A percentile compares a stretch with the other conserved stretches of the same genome.
Conservation (phyloP, 148 eudicot genomes). For the Limonium bicolor region DNA sequence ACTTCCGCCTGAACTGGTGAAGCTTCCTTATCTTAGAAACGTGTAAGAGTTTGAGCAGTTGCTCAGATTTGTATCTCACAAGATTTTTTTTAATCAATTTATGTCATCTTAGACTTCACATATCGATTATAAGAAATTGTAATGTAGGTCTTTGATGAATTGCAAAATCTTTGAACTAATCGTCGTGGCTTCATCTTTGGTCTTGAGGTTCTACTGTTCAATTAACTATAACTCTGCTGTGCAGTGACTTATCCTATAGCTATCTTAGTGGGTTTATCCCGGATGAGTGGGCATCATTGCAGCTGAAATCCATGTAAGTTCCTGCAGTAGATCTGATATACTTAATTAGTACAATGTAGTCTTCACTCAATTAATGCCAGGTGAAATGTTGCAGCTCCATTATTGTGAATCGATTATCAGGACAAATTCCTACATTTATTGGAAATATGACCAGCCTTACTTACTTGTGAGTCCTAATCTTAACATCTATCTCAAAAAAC, state of each 20-base stretch:
- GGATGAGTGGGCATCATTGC: slow-evolving; percentile 44
- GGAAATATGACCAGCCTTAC: slow-evolving; percentile 44
- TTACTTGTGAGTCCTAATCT: slow-evolving; percentile 34
- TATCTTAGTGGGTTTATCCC: slow-evolving; percentile 61
- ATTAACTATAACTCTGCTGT: slow-evolving; percentile 4
- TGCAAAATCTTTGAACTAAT: too few relatives aligned
- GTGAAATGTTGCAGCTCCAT: slow-evolving; percentile 39
- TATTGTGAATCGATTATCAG: slow-evolving; percentile 55
- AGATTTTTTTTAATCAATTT: too few relatives aligned
- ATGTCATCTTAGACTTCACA: too few relatives aligned
- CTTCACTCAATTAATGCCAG: slow-evolving; percentile 4
- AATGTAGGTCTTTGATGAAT: too few relatives aligned
- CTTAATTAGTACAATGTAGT: slow-evolving; percentile 1
- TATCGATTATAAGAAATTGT: too few relatives aligned
- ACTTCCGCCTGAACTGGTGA: slow-evolving; percentile 41
- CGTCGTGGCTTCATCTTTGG: too few relatives aligned
- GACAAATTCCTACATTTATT: slow-evolving; percentile 45
- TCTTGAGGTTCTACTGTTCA: neutral
- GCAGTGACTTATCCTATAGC: slow-evolving; percentile 68
- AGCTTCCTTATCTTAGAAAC: slow-evolving; percentile 37
- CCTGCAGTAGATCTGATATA: slow-evolving; percentile 1
- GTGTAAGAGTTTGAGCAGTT: slow-evolving; percentile 26
- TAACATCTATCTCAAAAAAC: neutral
- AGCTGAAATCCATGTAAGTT: slow-evolving; percentile 35
- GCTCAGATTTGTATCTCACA: too few relatives aligned